These are phyloP conservation scores for Melocanna baccifera DNA, from an alignment of 176 grass and related monocot species.

Conservation along the genomic window DNA sequence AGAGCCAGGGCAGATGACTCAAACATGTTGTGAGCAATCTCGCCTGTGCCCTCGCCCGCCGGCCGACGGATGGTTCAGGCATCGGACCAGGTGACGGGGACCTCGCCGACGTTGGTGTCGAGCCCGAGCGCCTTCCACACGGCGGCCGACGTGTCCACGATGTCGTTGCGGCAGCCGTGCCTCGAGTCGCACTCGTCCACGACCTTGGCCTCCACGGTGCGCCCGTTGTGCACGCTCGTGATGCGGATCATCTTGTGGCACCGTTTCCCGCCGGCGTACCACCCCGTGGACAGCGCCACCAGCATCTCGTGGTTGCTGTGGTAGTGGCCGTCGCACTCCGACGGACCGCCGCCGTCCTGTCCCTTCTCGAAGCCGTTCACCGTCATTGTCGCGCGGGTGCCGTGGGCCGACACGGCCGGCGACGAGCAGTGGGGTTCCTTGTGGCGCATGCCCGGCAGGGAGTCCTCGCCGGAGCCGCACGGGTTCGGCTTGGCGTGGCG, in stretches of 20 bases:
- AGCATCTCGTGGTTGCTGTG: constrained; percentile 26
- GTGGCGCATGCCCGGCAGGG: neutral
- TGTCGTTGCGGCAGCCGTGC: constrained; percentile 28
- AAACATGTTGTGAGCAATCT: neutral
- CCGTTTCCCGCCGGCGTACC: constrained; percentile 13
- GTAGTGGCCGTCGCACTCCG: constrained; percentile 18
- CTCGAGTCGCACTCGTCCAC: constrained; percentile 44
- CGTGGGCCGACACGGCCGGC: neutral
- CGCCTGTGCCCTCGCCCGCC: neutral
- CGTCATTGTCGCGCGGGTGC: constrained; percentile 7
- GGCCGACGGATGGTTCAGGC: neutral
- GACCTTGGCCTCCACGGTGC: constrained; percentile 26
- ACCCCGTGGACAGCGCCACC: constrained; percentile 35
- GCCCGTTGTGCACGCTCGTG: neutral
- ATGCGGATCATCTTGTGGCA: constrained; percentile 30
- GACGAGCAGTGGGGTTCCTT: constrained; percentile 16
- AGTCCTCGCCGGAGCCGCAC: neutral
- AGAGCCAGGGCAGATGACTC: no score
- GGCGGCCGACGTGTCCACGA: constrained; percentile 40
- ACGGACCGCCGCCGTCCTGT: neutral
- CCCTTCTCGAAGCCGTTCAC: constrained; percentile 29
- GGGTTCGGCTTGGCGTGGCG: constrained; percentile 16
- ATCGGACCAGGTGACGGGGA: constrained; percentile 42
- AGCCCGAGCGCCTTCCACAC: constrained; percentile 51
- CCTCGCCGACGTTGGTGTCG: constrained; percentile 35